A percentile compares a stretch with the other conserved stretches of the same genome.
Evolutionary conservation across 2,329 filamentous ascomycete species (phyloP).

Genomic region (Fusarium irregulare): DNA sequence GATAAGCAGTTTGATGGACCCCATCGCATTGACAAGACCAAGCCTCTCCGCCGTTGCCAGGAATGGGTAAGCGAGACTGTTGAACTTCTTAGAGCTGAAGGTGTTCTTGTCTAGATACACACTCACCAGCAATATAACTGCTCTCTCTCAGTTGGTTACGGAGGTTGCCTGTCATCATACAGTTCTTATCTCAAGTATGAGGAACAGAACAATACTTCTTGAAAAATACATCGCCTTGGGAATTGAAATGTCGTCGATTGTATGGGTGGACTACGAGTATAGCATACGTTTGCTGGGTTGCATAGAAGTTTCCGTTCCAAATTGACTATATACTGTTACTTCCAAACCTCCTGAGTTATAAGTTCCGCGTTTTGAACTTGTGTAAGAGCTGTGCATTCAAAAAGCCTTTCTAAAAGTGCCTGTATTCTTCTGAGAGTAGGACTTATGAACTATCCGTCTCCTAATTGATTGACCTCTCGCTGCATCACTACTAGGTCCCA

Average conservation of each 20-base stretch:
- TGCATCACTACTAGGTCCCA: too few relatives aligned
- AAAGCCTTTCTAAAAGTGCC: not conserved
- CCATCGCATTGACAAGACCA: not conserved
- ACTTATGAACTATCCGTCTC: not conserved
- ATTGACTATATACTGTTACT: not conserved
- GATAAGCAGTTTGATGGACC: not conserved
- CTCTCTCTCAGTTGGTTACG: not conserved
- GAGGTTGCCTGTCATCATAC: fast-evolving
- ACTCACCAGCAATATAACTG: too few relatives aligned
- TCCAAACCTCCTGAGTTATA: too few relatives aligned
- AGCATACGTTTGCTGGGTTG: fast-evolving
- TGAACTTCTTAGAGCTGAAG: not conserved
- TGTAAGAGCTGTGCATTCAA: not conserved
- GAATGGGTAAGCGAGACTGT: not conserved
- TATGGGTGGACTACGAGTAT: not conserved
- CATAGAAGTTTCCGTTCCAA: too few relatives aligned
- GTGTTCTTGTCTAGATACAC: not conserved
- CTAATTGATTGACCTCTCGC: not conserved
- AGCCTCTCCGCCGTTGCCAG: not conserved
- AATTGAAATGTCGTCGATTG: not conserved
- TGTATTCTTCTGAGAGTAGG: not conserved
- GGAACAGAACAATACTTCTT: not conserved
- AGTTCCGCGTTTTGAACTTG: too few relatives aligned
- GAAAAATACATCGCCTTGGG: not conserved
- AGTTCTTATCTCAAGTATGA: not conserved